Conservation (phyloP, 73 alveolate genomes). For the Paramecium sonneborni region DNA sequence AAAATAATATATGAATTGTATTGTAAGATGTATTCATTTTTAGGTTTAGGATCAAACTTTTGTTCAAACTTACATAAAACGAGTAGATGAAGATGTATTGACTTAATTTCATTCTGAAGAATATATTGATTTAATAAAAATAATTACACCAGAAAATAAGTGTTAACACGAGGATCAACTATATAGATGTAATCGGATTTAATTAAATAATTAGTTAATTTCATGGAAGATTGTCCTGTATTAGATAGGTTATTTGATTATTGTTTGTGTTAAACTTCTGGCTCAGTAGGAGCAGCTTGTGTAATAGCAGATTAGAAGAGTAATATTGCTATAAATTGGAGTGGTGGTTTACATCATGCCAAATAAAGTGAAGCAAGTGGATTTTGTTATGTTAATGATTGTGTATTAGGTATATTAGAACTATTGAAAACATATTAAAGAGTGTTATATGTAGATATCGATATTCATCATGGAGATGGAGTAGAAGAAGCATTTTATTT, state of each 20-base stretch:
- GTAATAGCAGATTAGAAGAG: constrained; percentile 75
- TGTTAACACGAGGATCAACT: constrained; percentile 62
- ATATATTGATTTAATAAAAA: constrained; percentile 58
- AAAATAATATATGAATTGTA: constrained; percentile 43
- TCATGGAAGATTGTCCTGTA: constrained; percentile 91
- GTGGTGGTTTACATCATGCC: constrained; percentile 99
- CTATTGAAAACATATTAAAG: constrained; percentile 84
- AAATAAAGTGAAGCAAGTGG: constrained; percentile 98
- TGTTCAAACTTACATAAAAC: constrained; percentile 67
- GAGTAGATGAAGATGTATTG: constrained; percentile 61
- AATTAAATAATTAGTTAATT: too few species aligned
- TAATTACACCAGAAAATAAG: constrained; percentile 62
- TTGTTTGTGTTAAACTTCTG: constrained; percentile 91
- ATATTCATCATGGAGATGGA: constrained; percentile 99
- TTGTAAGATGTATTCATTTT: not conserved
- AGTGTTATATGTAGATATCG: constrained; percentile 96
- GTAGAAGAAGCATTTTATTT: constrained; percentile 99
- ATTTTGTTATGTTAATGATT: constrained; percentile 97
- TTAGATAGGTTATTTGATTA: constrained; percentile 92
- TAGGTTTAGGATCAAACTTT: constrained; percentile 46
- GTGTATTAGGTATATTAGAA: constrained; percentile 95
- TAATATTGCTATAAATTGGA: constrained; percentile 97
- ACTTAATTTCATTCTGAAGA: constrained; percentile 66
- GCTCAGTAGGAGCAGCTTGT: constrained; percentile 81
- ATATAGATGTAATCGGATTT: too few species aligned